A percentile compares a stretch with the other conserved stretches of the same genome.
Evolutionary conservation across 1,284 basidiomycete genomes (phyloP).

Genomic region (Trametes sp.): DNA sequence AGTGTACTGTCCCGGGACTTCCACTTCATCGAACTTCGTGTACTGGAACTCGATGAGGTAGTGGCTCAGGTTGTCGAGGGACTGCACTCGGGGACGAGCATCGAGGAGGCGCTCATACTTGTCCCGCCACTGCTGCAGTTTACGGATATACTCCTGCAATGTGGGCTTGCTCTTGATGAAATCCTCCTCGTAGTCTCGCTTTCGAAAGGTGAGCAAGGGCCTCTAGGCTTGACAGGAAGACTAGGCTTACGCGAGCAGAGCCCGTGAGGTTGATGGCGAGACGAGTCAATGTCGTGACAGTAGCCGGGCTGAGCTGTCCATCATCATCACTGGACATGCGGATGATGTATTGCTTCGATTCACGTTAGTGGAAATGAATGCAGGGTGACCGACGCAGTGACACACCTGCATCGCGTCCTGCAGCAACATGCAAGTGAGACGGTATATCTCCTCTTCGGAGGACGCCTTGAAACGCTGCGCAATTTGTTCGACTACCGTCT

Average conservation of each 20-base stretch:
- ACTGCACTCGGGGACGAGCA: slow-evolving; percentile 82
- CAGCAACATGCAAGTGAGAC: slow-evolving; percentile 87
- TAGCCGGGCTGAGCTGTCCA: slow-evolving; percentile 69
- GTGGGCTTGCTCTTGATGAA: slow-evolving; percentile 86
- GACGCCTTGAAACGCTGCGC: slow-evolving; percentile 90
- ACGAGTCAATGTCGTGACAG: slow-evolving; percentile 70
- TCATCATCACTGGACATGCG: slow-evolving; percentile 82
- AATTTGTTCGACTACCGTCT: slow-evolving; percentile 98
- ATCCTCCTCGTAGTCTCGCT: slow-evolving; percentile 93
- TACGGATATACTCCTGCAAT: slow-evolving; percentile 89
- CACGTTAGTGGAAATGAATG: background rate
- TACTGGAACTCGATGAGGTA: slow-evolving; percentile 99
- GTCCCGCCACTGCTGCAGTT: slow-evolving; percentile 93
- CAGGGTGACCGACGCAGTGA: background rate
- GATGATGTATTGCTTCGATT: slow-evolving; percentile 70
- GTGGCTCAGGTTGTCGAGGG: slow-evolving; percentile 91
- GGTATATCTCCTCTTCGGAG: slow-evolving; percentile 95
- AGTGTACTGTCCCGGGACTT: slow-evolving; percentile 98
- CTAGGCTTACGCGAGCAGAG: slow-evolving; percentile 64
- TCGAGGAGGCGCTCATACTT: slow-evolving; percentile 90
- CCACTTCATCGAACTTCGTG: slow-evolving; percentile 97
- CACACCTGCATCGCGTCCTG: slow-evolving; percentile 75
- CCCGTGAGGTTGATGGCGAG: slow-evolving; percentile 77
- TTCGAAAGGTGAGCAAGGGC: slow-evolving; percentile 14
- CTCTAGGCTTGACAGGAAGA: background rate